Conservation (phyloP, 768 basidiomycete genomes). For the Pleurotus cornucopiae region DNA sequence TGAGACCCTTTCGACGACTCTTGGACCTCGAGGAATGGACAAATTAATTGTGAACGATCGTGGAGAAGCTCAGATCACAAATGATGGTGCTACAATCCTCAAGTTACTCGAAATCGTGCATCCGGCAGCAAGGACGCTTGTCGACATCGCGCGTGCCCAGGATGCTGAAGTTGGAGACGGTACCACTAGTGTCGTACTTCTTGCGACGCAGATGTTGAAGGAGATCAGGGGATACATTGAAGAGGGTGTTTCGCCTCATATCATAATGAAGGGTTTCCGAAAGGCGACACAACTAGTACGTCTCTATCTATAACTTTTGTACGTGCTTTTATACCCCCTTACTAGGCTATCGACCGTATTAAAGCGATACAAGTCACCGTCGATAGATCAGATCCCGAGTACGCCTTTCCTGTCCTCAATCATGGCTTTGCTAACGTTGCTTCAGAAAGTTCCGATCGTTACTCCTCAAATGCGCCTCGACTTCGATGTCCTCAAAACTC, state of each 20-base stretch:
- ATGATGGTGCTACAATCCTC: constrained; percentile 98
- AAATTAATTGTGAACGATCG: constrained; percentile 93
- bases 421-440: constrained; percentile 12
- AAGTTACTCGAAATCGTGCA: constrained; percentile 97
- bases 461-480: constrained; percentile 93
- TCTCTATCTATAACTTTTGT: constrained; percentile 11
- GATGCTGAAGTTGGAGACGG: constrained; percentile 99
- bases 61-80: constrained; percentile 97
- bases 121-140: constrained; percentile 95
- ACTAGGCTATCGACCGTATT: constrained; percentile 79
- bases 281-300: constrained; percentile 82
- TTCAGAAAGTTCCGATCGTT: constrained; percentile 87
- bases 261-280: constrained; percentile 96
- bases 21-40: constrained; percentile 99
- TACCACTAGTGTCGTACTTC: constrained; percentile 91
- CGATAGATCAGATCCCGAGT: constrained; percentile 90
- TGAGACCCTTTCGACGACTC: constrained; percentile 86
- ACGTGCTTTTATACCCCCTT: constrained; percentile 10
- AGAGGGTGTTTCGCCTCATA: constrained; percentile 95
- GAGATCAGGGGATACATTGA: constrained; percentile 90
- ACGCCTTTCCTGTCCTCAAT: constrained; percentile 24
- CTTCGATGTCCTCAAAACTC: constrained; percentile 99
- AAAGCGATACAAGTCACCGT: constrained; percentile 87
- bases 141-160: constrained; percentile 97
- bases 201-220: constrained; percentile 93